Percentiles rank a stretch among this genome's conserved stretches.
phyloP scores from a whole-genome alignment of 345 rosid species.

The Dimocarpus longan region DNA sequence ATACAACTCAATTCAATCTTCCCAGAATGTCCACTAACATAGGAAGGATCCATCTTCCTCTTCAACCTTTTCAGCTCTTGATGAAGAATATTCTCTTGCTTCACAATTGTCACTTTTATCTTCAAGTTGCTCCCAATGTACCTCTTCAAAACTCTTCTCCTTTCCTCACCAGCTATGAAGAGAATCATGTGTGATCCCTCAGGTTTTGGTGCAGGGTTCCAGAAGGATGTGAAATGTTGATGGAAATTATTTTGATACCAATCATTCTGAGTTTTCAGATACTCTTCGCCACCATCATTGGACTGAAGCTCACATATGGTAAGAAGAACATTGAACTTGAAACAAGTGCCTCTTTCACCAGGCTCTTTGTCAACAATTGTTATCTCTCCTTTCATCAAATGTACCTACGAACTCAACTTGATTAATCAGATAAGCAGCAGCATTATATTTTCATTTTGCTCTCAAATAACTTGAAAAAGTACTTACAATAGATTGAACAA shows the following conservation, averaged over 20 bases:
- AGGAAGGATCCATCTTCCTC: constrained; percentile 22
- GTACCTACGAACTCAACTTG: constrained; percentile 21
- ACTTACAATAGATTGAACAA: constrained; percentile 43
- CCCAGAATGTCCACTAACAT: neutral
- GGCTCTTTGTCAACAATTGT: constrained; percentile 38
- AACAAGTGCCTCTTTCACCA: constrained; percentile 42
- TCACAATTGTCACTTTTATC: constrained; percentile 31
- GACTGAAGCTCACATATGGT: neutral
- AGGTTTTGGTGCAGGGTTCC: constrained; percentile 23
- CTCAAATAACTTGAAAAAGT: too few species aligned
- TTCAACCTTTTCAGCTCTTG: constrained; percentile 28
- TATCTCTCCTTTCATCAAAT: constrained; percentile 40
- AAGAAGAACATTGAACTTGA: constrained; percentile 42
- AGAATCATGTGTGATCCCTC: constrained; percentile 39
- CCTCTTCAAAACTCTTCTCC: constrained; percentile 34
- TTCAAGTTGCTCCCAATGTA: constrained; percentile 37
- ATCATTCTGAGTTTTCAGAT: constrained; percentile 10
- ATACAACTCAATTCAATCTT: constrained; percentile 9
- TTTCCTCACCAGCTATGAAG: constrained; percentile 31
- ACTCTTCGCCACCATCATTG: neutral
- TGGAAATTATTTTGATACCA: constrained; percentile 22
- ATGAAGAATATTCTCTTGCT: constrained; percentile 20
- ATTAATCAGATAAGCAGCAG: neutral
- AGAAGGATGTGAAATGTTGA: constrained; percentile 26
- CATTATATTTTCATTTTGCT: neutral